A percentile compares a stretch with the other conserved stretches of the same genome.
phyloP scores from a whole-genome alignment of 2,329 filamentous ascomycete species.

The Dothistroma pini region DNA sequence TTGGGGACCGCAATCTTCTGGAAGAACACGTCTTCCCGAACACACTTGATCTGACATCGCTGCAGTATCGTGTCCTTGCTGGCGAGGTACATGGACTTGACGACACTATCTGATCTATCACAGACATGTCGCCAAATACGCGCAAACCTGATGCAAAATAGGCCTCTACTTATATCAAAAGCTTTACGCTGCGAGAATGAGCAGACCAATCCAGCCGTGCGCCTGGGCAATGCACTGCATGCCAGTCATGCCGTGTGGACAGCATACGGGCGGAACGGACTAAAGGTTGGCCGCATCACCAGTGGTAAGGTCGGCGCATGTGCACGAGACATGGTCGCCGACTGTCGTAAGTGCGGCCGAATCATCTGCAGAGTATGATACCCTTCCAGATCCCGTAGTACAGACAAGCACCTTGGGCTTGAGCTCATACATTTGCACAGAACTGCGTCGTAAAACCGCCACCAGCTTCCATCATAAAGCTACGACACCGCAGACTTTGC shows the following conservation, averaged over 20 bases:
- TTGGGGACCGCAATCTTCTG: background rate
- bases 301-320: constrained; percentile 72
- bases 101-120: constrained; percentile 78
- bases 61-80: constrained; percentile 72
- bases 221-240: constrained; percentile 44
- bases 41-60: constrained; percentile 9
- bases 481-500: constrained; percentile 79
- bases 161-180: constrained; percentile 65
- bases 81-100: constrained; percentile 76
- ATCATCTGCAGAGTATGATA: constrained; percentile 72
- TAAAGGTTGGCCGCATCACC: constrained; percentile 42
- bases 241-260: constrained; percentile 30
- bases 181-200: constrained; percentile 82
- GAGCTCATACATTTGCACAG: constrained; percentile 44
- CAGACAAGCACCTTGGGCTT: background rate
- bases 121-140: constrained; percentile 78
- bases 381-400: background rate
- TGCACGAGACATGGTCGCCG: constrained; percentile 80
- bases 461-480: constrained; percentile 60
- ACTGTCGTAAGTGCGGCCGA: constrained; percentile 72
- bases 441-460: constrained; percentile 89
- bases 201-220: constrained; percentile 49
- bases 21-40: background rate
- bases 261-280: constrained; percentile 25
- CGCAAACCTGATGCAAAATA: constrained; percentile 72